Conservation (phyloP, 805 yeast species). For the Suhomyces tanzawaensis region DNA sequence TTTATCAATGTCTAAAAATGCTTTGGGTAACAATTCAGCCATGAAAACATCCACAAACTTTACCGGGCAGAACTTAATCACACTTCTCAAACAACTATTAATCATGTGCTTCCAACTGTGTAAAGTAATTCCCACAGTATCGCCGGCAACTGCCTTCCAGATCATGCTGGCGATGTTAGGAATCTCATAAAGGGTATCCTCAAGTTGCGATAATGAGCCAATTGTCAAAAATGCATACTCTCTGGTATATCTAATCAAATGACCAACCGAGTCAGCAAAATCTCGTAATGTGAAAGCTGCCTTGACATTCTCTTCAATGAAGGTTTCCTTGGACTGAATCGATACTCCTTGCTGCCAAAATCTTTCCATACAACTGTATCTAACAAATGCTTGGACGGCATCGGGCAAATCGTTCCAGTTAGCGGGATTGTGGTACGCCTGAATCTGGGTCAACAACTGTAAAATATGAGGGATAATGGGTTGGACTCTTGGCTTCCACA, state of each 20-base stretch:
- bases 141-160: conserved; percentile 87
- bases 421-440: conserved; percentile 89
- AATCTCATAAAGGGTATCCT: conserved; percentile 81
- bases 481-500: conserved; percentile 92
- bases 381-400: conserved; percentile 90
- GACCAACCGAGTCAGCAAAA: conserved; percentile 97
- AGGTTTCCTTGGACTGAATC: conserved; percentile 88
- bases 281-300: conserved; percentile 93
- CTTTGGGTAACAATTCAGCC: conserved; percentile 73
- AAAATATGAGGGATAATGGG: conserved; percentile 90
- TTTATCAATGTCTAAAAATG: conserved; percentile 68
- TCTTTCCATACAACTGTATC: conserved; percentile 83
- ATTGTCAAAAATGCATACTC: conserved; percentile 91
- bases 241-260: conserved; percentile 89
- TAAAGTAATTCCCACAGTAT: conserved; percentile 78
- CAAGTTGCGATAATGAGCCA: conserved; percentile 85
- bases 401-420: conserved; percentile 87
- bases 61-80: conserved; percentile 84
- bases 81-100: conserved; percentile 81
- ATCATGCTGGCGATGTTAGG: conserved; percentile 75
- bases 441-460: conserved; percentile 84
- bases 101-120: conserved; percentile 98
- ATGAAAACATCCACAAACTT: conserved; percentile 65
- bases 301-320: conserved; percentile 88
- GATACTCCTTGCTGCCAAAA: conserved; percentile 99